A percentile compares a stretch with the other conserved stretches of the same genome.
phyloP scores from a whole-genome alignment of 2,329 filamentous ascomycete genomes.

The Ascosphaera apis region DNA sequence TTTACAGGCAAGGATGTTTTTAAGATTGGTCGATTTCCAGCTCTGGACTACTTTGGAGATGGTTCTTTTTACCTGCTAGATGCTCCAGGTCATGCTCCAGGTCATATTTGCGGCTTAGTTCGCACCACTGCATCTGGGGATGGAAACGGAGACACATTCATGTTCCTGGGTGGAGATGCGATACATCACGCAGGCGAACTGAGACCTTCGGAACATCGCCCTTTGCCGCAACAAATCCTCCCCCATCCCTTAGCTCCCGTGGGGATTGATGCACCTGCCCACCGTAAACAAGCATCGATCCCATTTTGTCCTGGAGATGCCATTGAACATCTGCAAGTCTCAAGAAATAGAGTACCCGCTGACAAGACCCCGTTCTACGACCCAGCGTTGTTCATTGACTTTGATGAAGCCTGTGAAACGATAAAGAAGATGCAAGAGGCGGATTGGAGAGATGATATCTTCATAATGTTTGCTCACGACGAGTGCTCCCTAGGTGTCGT shows the following conservation, averaged over 20 bases:
- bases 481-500: conserved; percentile 7
- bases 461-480: conserved; percentile 14
- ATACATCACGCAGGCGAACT: conserved; percentile 11
- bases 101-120: conserved; percentile 11
- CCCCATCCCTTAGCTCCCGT: conserved; percentile 1
- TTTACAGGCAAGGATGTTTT: conserved; percentile 4
- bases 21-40: conserved; percentile 9
- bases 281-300: not conserved
- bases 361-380: conserved; percentile 5
- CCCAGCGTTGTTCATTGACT: conserved; percentile 8
- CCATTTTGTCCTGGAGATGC: conserved; percentile 1
- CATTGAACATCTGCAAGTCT: conserved; percentile 1
- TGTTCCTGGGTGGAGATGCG: conserved; percentile 11
- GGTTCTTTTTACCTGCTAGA: conserved; percentile 12
- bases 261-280: not conserved
- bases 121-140: conserved; percentile 6
- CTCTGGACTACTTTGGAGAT: conserved; percentile 12
- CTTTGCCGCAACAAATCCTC: conserved; percentile 8
- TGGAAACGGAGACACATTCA: conserved; percentile 7
- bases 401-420: conserved; percentile 1
- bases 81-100: conserved; percentile 9
- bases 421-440: conserved; percentile 9
- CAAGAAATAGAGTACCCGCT: not conserved
- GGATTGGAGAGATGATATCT: conserved; percentile 10
- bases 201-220: conserved; percentile 10